Conservation (phyloP, 352 stramenopile species). For the Elongisporangium undulatum region DNA sequence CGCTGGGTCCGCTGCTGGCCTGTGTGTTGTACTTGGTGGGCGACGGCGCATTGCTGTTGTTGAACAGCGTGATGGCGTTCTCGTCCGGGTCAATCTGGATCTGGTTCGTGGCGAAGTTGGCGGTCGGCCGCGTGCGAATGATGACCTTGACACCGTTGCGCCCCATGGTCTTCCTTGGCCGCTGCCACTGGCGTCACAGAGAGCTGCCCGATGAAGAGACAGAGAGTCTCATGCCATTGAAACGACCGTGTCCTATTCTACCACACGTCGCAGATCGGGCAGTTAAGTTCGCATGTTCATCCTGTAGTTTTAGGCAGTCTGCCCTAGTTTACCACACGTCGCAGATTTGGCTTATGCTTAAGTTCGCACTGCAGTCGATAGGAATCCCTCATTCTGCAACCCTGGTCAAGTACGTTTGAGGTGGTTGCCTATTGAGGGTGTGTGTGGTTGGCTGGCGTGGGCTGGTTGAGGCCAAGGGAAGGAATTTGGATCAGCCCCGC, state of each 20-base stretch:
- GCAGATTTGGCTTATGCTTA: not conserved
- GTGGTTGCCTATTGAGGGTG: not conserved
- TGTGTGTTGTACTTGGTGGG: slow-evolving; percentile 24
- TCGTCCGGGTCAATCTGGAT: slow-evolving; percentile 79
- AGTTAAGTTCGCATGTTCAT: not conserved
- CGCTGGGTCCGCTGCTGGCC: not conserved
- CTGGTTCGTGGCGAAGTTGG: slow-evolving; percentile 68
- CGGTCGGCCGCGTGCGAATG: slow-evolving; percentile 77
- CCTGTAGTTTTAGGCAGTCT: no score
- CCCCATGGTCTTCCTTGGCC: slow-evolving; percentile 9
- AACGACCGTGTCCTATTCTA: not conserved
- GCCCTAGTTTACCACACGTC: not conserved
- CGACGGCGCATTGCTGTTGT: slow-evolving; percentile 12
- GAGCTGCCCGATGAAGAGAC: not conserved
- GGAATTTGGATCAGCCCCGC: not conserved
- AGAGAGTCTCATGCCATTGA: not conserved
- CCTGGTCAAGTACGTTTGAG: not conserved
- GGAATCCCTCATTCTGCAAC: not conserved
- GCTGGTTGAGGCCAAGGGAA: not conserved
- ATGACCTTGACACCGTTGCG: slow-evolving; percentile 80
- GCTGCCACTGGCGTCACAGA: no score
- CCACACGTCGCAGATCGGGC: not conserved
- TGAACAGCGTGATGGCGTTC: slow-evolving; percentile 64
- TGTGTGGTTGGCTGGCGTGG: not conserved
- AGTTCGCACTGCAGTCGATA: not conserved